A percentile compares a stretch with the other conserved stretches of the same genome.
phyloP scores from a whole-genome alignment of 1,139 yeast species.

The Spencermartinsiella ligniputridi region DNA sequence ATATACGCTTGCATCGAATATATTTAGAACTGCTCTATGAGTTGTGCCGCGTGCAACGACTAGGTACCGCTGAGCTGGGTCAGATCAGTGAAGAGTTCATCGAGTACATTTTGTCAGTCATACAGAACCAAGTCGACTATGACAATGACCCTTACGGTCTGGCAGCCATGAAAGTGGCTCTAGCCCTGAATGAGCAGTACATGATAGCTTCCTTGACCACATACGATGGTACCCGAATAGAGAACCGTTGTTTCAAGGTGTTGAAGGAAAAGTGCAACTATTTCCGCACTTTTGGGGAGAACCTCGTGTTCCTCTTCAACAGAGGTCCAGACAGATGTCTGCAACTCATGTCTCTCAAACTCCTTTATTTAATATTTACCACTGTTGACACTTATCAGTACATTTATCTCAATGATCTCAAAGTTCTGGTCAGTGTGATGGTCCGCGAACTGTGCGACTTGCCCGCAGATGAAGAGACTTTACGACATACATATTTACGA shows the following conservation, averaged over 20 bases:
- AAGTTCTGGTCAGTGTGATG: slow-evolving; percentile 80
- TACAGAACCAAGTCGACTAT: slow-evolving; percentile 48
- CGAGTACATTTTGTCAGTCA: slow-evolving; percentile 47
- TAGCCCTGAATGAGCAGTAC: slow-evolving; percentile 80
- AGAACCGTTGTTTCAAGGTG: slow-evolving; percentile 32
- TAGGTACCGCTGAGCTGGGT: slow-evolving; percentile 41
- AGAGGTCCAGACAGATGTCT: slow-evolving; percentile 69
- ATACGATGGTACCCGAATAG: slow-evolving; percentile 11
- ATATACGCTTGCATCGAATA: slow-evolving; percentile 34
- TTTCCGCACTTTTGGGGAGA: slow-evolving; percentile 50
- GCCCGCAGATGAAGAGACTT: slow-evolving; percentile 53
- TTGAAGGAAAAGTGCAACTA: slow-evolving; percentile 24
- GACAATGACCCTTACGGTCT: slow-evolving; percentile 60
- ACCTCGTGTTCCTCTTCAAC: slow-evolving; percentile 62
- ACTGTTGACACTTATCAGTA: slow-evolving; percentile 60
- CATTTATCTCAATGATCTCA: slow-evolving; percentile 77
- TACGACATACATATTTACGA: slow-evolving; percentile 71
- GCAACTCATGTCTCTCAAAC: slow-evolving; percentile 74
- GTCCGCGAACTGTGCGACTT: slow-evolving; percentile 73
- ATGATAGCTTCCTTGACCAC: slow-evolving; percentile 51
- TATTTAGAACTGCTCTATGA: slow-evolving; percentile 52
- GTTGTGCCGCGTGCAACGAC: slow-evolving; percentile 46
- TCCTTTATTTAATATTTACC: slow-evolving; percentile 70
- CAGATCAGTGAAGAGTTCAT: slow-evolving; percentile 52
- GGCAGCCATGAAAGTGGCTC: slow-evolving; percentile 66